Conservation (phyloP, 1,139 yeast genomes). For the Magnusiomyces ingens region DNA sequence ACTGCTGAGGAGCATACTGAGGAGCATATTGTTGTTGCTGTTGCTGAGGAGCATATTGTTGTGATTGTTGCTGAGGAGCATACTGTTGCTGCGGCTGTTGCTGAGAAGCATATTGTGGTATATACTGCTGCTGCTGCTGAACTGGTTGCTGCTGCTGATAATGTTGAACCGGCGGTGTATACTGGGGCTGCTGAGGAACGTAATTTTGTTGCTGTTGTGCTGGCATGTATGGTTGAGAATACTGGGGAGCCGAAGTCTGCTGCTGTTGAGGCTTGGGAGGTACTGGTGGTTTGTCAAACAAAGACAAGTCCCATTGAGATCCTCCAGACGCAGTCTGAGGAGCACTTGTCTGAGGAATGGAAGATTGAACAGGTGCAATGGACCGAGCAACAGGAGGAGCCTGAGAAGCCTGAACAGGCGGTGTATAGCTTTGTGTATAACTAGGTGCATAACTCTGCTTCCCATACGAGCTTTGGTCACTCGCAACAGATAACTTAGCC, state of each 20-base stretch:
- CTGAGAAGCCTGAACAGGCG: not conserved
- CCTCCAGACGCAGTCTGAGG: conserved; percentile 9
- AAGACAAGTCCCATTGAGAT: conserved; percentile 19
- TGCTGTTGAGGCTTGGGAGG: conserved; percentile 4
- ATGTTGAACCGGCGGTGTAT: conserved; percentile 13
- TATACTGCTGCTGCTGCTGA: conserved; percentile 17
- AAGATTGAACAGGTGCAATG: not conserved
- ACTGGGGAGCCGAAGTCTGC: conserved; percentile 8
- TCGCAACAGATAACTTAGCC: conserved; percentile 19
- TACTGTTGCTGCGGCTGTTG: conserved; percentile 26
- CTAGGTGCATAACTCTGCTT: not conserved
- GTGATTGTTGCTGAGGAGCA: conserved; percentile 17
- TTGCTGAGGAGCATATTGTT: conserved; percentile 10
- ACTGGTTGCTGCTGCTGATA: conserved; percentile 4
- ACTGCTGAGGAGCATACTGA: conserved; percentile 8
- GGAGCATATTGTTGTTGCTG: conserved; percentile 14
- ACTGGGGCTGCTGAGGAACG: conserved; percentile 15
- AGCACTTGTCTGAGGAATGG: conserved; percentile 9
- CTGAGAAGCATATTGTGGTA: conserved; percentile 24
- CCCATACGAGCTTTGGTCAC: not conserved
- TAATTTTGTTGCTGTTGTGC: conserved; percentile 14
- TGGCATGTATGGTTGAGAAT: not conserved
- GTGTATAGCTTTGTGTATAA: conserved; percentile 7
- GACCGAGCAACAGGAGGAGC: not conserved
- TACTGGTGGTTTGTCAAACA: conserved; percentile 12